Conservation (phyloP, 768 basidiomycete species). For the Suillus hirtellus region DNA sequence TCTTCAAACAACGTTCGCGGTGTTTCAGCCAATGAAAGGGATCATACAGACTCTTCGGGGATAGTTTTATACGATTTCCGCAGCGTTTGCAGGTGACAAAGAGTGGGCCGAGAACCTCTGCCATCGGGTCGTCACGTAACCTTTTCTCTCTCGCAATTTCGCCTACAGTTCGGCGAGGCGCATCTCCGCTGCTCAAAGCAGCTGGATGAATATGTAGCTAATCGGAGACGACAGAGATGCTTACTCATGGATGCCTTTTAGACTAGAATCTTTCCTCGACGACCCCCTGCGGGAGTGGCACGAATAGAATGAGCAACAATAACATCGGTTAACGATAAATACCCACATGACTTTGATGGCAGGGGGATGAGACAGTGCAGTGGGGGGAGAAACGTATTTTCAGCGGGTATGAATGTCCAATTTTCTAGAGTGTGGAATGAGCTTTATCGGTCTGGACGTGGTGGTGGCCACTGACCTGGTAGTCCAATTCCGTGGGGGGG, state of each 20-base stretch:
- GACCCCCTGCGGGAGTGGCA: slow-evolving; percentile 28
- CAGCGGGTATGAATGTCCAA: background rate
- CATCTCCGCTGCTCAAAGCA: slow-evolving; percentile 23
- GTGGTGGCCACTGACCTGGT: background rate
- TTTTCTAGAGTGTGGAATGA: background rate
- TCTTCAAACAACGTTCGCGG: slow-evolving; percentile 57
- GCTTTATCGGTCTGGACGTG: slow-evolving; percentile 4
- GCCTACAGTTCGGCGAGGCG: slow-evolving; percentile 38
- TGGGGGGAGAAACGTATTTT: slow-evolving; percentile 6
- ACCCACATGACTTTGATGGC: slow-evolving; percentile 2
- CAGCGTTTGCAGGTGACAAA: slow-evolving; percentile 59
- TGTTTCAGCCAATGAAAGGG: slow-evolving; percentile 69
- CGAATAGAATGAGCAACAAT: slow-evolving; percentile 21
- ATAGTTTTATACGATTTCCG: slow-evolving; percentile 59
- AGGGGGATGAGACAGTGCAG: slow-evolving; percentile 2
- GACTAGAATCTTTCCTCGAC: slow-evolving; percentile 18
- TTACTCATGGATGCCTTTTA: slow-evolving; percentile 26
- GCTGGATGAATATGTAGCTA: slow-evolving; percentile 13
- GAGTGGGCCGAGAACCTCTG: slow-evolving; percentile 48
- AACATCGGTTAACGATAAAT: background rate
- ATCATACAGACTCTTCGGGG: slow-evolving; percentile 65
- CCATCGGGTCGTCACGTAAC: slow-evolving; percentile 54
- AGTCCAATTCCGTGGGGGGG: slow-evolving; percentile 13
- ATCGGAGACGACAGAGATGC: slow-evolving; percentile 14
- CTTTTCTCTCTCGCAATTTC: slow-evolving; percentile 52